Percentiles rank a stretch among this genome's conserved stretches.
Conservation (phyloP, 768 basidiomycete genomes). For the Tylopilus sp. region DNA sequence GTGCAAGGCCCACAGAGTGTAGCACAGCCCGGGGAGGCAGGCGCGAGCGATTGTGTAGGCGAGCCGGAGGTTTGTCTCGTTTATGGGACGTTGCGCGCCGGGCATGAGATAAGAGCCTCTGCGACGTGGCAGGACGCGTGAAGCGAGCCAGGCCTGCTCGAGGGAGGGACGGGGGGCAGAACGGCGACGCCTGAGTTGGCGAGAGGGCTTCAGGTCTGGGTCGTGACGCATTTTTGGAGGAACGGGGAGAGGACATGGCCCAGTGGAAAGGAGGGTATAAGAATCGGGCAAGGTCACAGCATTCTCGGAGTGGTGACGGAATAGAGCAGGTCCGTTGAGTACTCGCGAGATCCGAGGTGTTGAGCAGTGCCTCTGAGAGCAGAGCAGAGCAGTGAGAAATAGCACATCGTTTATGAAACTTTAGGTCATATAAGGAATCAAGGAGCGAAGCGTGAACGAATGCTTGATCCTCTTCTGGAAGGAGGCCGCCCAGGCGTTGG, state of each 20-base stretch:
- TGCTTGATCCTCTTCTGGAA: constrained; percentile 3
- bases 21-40: constrained; percentile 55
- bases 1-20: constrained; percentile 50
- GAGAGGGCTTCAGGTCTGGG: constrained; percentile 19
- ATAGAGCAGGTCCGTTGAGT: constrained; percentile 22
- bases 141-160: constrained; percentile 55
- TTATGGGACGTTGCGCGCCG: constrained; percentile 68
- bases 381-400: constrained; percentile 28
- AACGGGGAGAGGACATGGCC: constrained; percentile 13
- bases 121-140: constrained; percentile 47
- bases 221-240: constrained; percentile 24
- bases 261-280: constrained; percentile 29
- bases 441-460: constrained; percentile 10
- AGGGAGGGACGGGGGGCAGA: constrained; percentile 16
- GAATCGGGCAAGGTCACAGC: constrained; percentile 29
- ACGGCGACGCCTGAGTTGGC: constrained; percentile 19
- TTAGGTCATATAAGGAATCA: constrained; percentile 32
- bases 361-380: constrained; percentile 30
- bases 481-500: constrained; percentile 3
- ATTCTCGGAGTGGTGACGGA: constrained; percentile 25
- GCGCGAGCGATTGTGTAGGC: constrained; percentile 53
- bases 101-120: constrained; percentile 50
- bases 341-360: constrained; percentile 31
- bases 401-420: constrained; percentile 30
- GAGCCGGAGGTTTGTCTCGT: constrained; percentile 49